A percentile compares a stretch with the other conserved stretches of the same genome.
These are phyloP conservation scores for Nicotiana knightiana DNA, from an alignment of 257 asterid genomes.

Conservation along the genomic window DNA sequence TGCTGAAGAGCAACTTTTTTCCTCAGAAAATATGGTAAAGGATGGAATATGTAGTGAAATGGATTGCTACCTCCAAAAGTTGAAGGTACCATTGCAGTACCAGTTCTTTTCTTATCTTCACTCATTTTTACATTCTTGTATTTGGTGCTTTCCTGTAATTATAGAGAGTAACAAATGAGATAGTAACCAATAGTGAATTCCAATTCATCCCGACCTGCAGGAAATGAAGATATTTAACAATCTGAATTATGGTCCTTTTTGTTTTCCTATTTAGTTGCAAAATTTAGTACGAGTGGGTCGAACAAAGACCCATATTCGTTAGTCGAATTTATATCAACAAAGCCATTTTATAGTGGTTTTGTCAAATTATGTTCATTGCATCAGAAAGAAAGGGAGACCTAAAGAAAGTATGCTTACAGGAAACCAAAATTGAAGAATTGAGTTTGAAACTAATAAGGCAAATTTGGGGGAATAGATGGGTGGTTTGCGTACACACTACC, in stretches of 20 bases:
- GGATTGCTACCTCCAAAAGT: conserved; percentile 56
- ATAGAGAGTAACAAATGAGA: neutral
- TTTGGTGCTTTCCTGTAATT: conserved; percentile 3
- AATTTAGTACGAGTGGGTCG: too few species aligned
- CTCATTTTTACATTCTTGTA: neutral
- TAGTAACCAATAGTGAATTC: neutral
- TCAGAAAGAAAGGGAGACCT: too few species aligned
- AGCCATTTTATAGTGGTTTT: too few species aligned
- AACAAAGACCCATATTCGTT: too few species aligned
- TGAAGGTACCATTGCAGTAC: conserved; percentile 49
- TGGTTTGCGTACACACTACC: too few species aligned
- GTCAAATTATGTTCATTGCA: too few species aligned
- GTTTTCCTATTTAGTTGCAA: neutral
- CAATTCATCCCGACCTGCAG: neutral
- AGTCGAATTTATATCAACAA: too few species aligned
- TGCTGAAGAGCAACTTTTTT: conserved; percentile 83
- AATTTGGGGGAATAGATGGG: too few species aligned
- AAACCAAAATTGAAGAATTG: too few species aligned
- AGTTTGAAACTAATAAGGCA: too few species aligned
- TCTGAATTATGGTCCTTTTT: neutral
- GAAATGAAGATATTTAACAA: neutral
- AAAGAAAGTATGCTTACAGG: too few species aligned
- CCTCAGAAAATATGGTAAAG: conserved; percentile 45
- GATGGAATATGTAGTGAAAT: conserved; percentile 61
- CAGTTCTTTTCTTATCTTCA: conserved; percentile 9